A percentile compares a stretch with the other conserved stretches of the same genome.
Conservation (phyloP, 2,329 filamentous ascomycete species). For the Aspergillus jensenii region DNA sequence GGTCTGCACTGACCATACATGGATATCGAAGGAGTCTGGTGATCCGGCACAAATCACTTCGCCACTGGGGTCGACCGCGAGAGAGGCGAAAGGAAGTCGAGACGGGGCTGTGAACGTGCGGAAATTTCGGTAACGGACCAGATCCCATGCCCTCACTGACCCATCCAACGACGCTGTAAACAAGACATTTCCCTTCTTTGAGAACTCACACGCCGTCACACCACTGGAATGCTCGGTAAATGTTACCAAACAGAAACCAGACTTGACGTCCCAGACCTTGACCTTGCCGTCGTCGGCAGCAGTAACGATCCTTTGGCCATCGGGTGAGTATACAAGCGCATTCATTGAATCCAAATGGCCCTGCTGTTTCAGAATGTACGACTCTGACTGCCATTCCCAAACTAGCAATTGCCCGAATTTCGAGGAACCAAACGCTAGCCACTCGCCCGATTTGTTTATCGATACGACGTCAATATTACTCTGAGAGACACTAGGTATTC, state of each 20-base stretch:
- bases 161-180: slow-evolving; percentile 96
- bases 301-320: slow-evolving; percentile 89
- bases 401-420: slow-evolving; percentile 94
- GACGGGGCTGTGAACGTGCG: slow-evolving; percentile 94
- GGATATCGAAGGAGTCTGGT: slow-evolving; percentile 92
- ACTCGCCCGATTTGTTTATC: slow-evolving; percentile 92
- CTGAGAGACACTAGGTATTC: slow-evolving; percentile 76
- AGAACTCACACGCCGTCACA: slow-evolving; percentile 89
- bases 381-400: slow-evolving; percentile 99
- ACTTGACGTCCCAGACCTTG: slow-evolving; percentile 96
- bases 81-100: slow-evolving; percentile 84
- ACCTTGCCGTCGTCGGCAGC: slow-evolving; percentile 96
- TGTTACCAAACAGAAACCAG: slow-evolving; percentile 95
- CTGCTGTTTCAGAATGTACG: slow-evolving; percentile 97
- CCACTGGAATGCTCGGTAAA: slow-evolving; percentile 96
- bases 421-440: slow-evolving; percentile 94
- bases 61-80: slow-evolving; percentile 95
- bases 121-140: slow-evolving; percentile 95
- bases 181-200: slow-evolving; percentile 90
- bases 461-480: slow-evolving; percentile 94
- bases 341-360: slow-evolving; percentile 97
- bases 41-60: slow-evolving; percentile 96
- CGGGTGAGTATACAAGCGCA: slow-evolving; percentile 85
- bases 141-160: slow-evolving; percentile 91
- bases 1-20: slow-evolving; percentile 98